Base-by-base conservation (phyloP, 2,329 filamentous ascomycete species). In the Fusarium nelsonii region DNA sequence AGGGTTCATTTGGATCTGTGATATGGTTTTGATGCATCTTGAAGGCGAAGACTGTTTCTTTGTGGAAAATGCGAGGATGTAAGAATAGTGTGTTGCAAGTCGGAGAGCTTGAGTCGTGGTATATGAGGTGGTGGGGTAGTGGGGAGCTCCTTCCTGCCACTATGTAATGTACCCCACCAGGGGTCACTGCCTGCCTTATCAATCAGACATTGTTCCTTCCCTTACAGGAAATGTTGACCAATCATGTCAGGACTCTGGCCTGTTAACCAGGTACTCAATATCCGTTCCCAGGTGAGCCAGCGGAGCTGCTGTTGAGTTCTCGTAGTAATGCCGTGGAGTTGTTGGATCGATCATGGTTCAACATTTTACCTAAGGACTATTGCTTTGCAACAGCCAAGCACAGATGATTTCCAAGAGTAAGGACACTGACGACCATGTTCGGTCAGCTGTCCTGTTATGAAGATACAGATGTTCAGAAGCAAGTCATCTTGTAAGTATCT, bases 1-100 rank as follows among this genome's bases (percentile, higher is more conserved):
- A 89, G n/a, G 84, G 83, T 73, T 89, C 85, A 74, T 85, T 81
- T 40, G 78, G 70, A 40, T 83, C 77, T 59, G 74, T 72, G 30
- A 78, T 71, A 70, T 83, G 80, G 54, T 80, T 81, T 14, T 36
- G 40, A 12, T 59, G 60, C 78, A 82, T 82, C n/a, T 58, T 74
- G 66, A 39, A 28, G 43, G n/a, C 23, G 18, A 26, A 34, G 9
- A 18, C 37, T 23, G 16, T 12, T 11, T n/a, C 26, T 40, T 10
- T 18, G 28, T n/a, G 10, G 15, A 26, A 32, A 45, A 30, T 37
- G n/a, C 28, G 39, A 57, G 8, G 43, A 49, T 45, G 60, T 49
- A 15, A 26, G 44, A 41, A 39, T 36, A n/a, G 43, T 41, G 36
- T 46, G 37, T 32, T 41, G 20, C 7, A 32, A 37, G 54, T 46